A percentile compares a stretch with the other conserved stretches of the same genome.
Evolutionary conservation across 2,329 filamentous ascomycete genomes (phyloP).

Genomic region (Phymatotrichopsis omnivora): DNA sequence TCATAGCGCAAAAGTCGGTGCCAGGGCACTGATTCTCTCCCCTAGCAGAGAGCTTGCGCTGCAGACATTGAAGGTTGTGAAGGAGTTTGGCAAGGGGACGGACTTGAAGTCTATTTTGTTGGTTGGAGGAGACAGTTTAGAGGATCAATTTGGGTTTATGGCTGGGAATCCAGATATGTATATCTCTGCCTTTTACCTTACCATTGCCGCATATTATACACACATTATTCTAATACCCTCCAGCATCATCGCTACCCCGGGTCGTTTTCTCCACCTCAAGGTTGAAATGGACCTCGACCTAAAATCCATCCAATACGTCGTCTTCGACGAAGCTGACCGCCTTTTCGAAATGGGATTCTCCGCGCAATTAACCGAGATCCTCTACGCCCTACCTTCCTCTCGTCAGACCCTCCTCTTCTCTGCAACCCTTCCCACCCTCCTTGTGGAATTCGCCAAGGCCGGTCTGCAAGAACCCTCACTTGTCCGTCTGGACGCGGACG

Average conservation of each 20-base stretch:
- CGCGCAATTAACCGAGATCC: slow-evolving; percentile 81
- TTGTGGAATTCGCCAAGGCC: slow-evolving; percentile 91
- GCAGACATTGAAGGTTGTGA: slow-evolving; percentile 92
- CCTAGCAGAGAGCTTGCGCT: slow-evolving; percentile 89
- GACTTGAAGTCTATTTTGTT: slow-evolving; percentile 83
- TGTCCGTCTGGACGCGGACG: slow-evolving; percentile 83
- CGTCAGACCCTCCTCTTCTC: slow-evolving; percentile 92
- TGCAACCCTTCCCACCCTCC: slow-evolving; percentile 81
- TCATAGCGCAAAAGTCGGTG: slow-evolving; percentile 77
- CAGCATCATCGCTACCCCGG: slow-evolving; percentile 83
- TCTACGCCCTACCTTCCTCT: slow-evolving; percentile 71
- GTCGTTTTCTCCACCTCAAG: slow-evolving; percentile 90
- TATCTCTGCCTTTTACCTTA: background rate
- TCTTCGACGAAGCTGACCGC: slow-evolving; percentile 95
- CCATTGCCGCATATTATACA: background rate
- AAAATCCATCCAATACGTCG: slow-evolving; percentile 84
- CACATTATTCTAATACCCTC: background rate
- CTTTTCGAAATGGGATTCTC: slow-evolving; percentile 99
- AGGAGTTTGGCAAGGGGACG: slow-evolving; percentile 82
- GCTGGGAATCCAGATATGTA: slow-evolving; percentile 82
- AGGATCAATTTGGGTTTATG: slow-evolving; percentile 92
- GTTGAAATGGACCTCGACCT: slow-evolving; percentile 91
- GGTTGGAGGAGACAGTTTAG: slow-evolving; percentile 88
- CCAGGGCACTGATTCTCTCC: slow-evolving; percentile 77
- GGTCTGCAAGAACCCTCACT: slow-evolving; percentile 86